Evolutionary conservation across 2,329 filamentous ascomycete species (phyloP), one percentile per base, ranked within the genome.

Genomic region (Stagonosporopsis chrysanthemi): DNA sequence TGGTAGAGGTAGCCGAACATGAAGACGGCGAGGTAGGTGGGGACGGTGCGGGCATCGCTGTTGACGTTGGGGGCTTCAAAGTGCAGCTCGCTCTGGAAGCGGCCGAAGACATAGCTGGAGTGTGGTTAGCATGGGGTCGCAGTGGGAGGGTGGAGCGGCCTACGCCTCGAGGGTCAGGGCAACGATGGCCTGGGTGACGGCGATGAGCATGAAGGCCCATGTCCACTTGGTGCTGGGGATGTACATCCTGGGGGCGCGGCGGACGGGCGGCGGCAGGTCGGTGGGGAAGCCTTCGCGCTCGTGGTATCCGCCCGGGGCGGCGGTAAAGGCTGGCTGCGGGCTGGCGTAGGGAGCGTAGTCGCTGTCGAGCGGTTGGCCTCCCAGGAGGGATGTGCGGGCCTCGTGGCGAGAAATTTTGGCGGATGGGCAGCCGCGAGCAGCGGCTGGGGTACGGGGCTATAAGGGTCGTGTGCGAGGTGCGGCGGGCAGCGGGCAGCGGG

Each of bases 1-100:
- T 97, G 88, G 79, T 98, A 99, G 56, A 99, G 78, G 79, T 96
- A 98, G 60, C 92, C 95, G 76, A 99, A 97, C 76, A 97, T 97
- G 82, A 98, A 97, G 43, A 99, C 86, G 23, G 94, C 92, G 56
- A 99, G 83, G 79, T 97, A 98, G 35, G 94, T 98, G 24, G 95
- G 94, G 63, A 99, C 97, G 0, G 93, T 86, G 75, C 79, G 81
- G 45, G 81, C 78, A 46, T 81, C 78, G 44, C 74, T 79, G 46
- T 75, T 70, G 17, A 69, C 61, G 28, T 78, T 73, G 54, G 78
- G 70, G 41, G 64, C 60, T 40, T 80, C 71, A 42, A 81, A 77
- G 12, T 75, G 65, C 33, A 84, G 75, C 61, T 82, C 87, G 40
- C 78, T 79, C 75, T 97, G 91, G 78, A 97, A 98, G 68, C 87